A percentile compares a stretch with the other conserved stretches of the same genome.
phyloP scores from a whole-genome alignment of 1,284 basidiomycete genomes.

The Trichosporon sp. region DNA sequence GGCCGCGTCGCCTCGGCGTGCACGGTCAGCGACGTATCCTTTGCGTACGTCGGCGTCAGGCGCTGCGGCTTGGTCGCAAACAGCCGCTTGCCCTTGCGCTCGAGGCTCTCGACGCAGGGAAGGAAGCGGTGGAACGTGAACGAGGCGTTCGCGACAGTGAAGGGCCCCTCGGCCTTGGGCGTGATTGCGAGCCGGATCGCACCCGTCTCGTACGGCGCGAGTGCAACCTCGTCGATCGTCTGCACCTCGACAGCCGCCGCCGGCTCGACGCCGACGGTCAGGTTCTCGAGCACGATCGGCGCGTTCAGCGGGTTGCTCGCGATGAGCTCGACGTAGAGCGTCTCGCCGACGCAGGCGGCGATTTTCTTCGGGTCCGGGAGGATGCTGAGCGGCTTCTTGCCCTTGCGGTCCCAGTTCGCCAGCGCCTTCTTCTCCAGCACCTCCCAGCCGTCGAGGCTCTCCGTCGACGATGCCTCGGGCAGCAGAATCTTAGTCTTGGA shows the following conservation, averaged over 20 bases:
- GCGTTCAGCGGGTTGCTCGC: slow-evolving; percentile 52
- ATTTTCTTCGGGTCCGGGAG: slow-evolving; percentile 28
- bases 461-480: not conserved
- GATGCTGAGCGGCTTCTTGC: slow-evolving; percentile 37
- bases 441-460: slow-evolving; percentile 20
- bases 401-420: slow-evolving; percentile 39
- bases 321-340: slow-evolving; percentile 43
- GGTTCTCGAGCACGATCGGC: slow-evolving; percentile 30
- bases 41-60: slow-evolving; percentile 47
- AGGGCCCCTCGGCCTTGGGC: slow-evolving; percentile 20
- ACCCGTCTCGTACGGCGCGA: slow-evolving; percentile 46
- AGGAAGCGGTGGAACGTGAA: slow-evolving; percentile 52
- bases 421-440: slow-evolving; percentile 34
- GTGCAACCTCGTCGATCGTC: slow-evolving; percentile 34
- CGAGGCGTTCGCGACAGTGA: slow-evolving; percentile 30
- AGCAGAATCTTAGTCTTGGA: slow-evolving; percentile 32
- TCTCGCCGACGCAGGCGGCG: slow-evolving; percentile 39
- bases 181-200: slow-evolving; percentile 37
- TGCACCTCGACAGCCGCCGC: slow-evolving; percentile 20
- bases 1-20: slow-evolving; percentile 42
- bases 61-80: slow-evolving; percentile 49
- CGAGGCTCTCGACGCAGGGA: slow-evolving; percentile 47
- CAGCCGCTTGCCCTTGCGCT: slow-evolving; percentile 47
- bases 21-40: slow-evolving; percentile 47
- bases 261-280: slow-evolving; percentile 25